Evolutionary conservation across 441 rosid genomes (phyloP).

Genomic region (Populus hybrid): DNA sequence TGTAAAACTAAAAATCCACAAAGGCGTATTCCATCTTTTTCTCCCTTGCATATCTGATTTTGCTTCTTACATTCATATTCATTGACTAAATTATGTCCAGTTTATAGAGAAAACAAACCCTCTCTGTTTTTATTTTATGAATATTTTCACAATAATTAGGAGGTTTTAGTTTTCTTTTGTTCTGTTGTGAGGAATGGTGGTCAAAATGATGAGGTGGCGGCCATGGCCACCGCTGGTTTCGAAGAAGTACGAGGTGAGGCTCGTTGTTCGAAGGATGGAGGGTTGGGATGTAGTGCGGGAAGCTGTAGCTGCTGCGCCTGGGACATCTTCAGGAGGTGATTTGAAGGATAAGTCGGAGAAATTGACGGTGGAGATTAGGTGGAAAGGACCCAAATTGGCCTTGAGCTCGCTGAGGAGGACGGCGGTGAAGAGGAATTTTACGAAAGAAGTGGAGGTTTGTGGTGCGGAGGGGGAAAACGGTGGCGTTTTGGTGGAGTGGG

Average conservation of each 20-base stretch:
- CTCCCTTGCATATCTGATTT: constrained; percentile 8
- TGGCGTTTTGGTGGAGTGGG: constrained; percentile 64
- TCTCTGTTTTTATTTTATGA: neutral
- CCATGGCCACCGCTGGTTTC: constrained; percentile 87
- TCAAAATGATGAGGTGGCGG: constrained; percentile 98
- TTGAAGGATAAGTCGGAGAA: neutral
- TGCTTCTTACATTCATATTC: neutral
- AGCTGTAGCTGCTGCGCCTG: constrained; percentile 4
- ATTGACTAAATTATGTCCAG: neutral
- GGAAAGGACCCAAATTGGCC: constrained; percentile 91
- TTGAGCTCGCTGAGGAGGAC: constrained; percentile 72
- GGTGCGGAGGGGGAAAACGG: constrained; percentile 16
- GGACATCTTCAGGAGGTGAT: neutral
- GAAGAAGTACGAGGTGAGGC: constrained; percentile 71
- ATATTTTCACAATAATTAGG: neutral
- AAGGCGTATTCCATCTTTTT: constrained; percentile 25
- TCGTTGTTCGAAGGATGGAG: constrained; percentile 61
- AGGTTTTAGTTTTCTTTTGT: neutral
- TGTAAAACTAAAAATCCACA: constrained; percentile 22
- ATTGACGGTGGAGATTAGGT: constrained; percentile 58
- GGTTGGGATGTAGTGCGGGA: constrained; percentile 73
- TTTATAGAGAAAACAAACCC: neutral
- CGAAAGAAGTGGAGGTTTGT: constrained; percentile 49
- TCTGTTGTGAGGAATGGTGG: constrained; percentile 57
- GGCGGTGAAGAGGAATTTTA: constrained; percentile 79